A percentile compares a stretch with the other conserved stretches of the same genome.
phyloP scores from a whole-genome alignment of 2,329 filamentous ascomycete species.

The Curvularia verruculosa region DNA sequence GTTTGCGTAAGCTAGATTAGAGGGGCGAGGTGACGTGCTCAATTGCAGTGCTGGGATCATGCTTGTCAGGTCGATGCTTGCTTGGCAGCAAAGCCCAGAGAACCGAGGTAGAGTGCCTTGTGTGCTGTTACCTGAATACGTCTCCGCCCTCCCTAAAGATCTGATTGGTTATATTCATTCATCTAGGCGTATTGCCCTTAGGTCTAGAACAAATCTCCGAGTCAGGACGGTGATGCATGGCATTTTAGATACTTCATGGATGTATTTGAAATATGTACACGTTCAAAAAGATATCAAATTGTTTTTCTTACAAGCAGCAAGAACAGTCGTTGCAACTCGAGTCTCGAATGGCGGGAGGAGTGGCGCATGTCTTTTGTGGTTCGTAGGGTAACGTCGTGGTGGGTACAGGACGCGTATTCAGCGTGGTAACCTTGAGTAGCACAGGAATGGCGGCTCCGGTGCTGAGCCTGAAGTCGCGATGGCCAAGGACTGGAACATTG shows the following conservation, averaged over 20 bases:
- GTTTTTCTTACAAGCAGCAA: conserved; percentile 39
- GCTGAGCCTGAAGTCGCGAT: conserved; percentile 65
- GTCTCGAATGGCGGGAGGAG: conserved; percentile 36
- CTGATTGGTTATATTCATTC: not conserved
- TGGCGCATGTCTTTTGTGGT: conserved; percentile 36
- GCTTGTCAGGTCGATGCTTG: not conserved
- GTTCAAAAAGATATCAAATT: not conserved
- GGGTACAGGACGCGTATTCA: conserved; percentile 40
- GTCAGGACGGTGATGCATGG: not conserved
- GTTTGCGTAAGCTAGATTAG: not conserved
- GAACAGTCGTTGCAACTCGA: conserved; percentile 47
- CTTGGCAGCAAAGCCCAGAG: not conserved
- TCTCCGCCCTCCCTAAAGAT: not conserved
- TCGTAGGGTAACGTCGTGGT: conserved; percentile 40
- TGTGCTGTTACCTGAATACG: not conserved
- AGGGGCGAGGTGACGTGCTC: not conserved
- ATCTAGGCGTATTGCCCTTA: no score
- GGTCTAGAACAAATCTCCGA: not conserved
- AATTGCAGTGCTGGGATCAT: not conserved
- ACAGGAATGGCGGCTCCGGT: conserved; percentile 73
- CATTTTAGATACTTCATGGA: not conserved
- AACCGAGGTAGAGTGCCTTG: not conserved
- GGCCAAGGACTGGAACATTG: conserved; percentile 57
- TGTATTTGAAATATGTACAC: not conserved
- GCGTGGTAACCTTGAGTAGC: conserved; percentile 64